A percentile compares a stretch with the other conserved stretches of the same genome.
These are phyloP conservation scores for Brassica juncea DNA, from an alignment of 345 rosid genomes.

Conservation along the genomic window DNA sequence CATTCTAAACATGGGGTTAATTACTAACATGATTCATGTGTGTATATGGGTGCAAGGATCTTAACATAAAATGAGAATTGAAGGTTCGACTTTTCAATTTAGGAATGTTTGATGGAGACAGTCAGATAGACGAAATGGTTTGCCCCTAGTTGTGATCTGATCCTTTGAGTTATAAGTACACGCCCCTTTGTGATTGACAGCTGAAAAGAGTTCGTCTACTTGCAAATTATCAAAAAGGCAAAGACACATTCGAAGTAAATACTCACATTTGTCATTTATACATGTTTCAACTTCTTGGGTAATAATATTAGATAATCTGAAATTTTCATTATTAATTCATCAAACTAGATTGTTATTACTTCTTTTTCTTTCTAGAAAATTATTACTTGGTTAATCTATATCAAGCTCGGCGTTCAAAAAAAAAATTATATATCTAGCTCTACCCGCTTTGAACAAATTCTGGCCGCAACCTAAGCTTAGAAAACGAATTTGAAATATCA, in stretches of 20 bases:
- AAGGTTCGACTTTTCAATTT: not conserved
- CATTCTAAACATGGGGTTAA: constrained; percentile 29
- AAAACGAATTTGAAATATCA: not conserved
- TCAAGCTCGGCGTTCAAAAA: too few relatives aligned
- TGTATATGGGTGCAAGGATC: not conserved
- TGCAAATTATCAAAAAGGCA: not conserved
- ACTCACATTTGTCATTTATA: not conserved
- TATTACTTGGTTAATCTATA: not conserved
- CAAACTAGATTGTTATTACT: not conserved
- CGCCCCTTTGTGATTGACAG: not conserved
- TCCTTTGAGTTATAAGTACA: not conserved
- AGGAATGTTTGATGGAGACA: constrained; percentile 30
- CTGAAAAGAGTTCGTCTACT: constrained; percentile 15
- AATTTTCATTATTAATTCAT: not conserved
- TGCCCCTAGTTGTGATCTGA: constrained; percentile 28
- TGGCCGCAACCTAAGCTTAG: not conserved
- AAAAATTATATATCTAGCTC: not conserved
- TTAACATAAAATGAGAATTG: not conserved
- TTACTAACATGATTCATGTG: constrained; percentile 11
- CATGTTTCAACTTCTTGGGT: not conserved
- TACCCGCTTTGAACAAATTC: not conserved
- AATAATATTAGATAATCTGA: not conserved
- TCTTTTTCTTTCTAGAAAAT: not conserved
- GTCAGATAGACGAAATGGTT: constrained; percentile 20
- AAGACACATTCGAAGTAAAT: not conserved